Base-by-base conservation (phyloP, 805 yeast genomes). In the Candida coleopterorum region DNA sequence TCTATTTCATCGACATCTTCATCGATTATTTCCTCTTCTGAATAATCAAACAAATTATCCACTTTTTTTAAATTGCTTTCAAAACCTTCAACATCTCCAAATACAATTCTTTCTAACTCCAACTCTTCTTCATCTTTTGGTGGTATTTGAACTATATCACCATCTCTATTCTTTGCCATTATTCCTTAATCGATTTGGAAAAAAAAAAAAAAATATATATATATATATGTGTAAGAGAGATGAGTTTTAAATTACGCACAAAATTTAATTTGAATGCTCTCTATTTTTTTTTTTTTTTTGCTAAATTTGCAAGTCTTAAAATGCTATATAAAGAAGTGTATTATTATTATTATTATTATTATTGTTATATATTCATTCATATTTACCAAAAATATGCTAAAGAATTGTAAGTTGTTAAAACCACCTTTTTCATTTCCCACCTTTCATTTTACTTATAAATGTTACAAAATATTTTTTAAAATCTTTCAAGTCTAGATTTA, bases 41-140 rank as follows among this genome's bases (percentile, higher is more conserved):
- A 64, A 43, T 64, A 63, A 25, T 69, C 71, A 47, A 65, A 75
- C 26, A 79, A 62, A 43, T 79, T 71, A 46, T 81, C 86, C 34
- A 79, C 62, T 40, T 73, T 71, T 38, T 72, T 77, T 52, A 86
- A 65, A 41, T 79, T 82, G 22, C 58, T 53, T 49, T 79, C 85
- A 62, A 84, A 82, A 21, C 90, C 83, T 38, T 77, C 83, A 3
- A 71, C 48, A 55, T 93, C 97, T 11, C 98, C 97, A 61, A 93
- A 89, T 4, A 93, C 95, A 10, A 86, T 69, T 56, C 76, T 84
- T 44, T 89, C 95, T 34, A 93, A 72, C 38, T 64, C 73, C 29
- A 80, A 48, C 58, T 93, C 98, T 55, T 87, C 96, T 35, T 75
- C 81, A 55, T 85, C 94, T 48, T 93, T 90, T 22, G 82, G 83